Evolutionary conservation across 164 flowering plant species (phyloP).

Genomic region (Aristolochia contorta): DNA sequence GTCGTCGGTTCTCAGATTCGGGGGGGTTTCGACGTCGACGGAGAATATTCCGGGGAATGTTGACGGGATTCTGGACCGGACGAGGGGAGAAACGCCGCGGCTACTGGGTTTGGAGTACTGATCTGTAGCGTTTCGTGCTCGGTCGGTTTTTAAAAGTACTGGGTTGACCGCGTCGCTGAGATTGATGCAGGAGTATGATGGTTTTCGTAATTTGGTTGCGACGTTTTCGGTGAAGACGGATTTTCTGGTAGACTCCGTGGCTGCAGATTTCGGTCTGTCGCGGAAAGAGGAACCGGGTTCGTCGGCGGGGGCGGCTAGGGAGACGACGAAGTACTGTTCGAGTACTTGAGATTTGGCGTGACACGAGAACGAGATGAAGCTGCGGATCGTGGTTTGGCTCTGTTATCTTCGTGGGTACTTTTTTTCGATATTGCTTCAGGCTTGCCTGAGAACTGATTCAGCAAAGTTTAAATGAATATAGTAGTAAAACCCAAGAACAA

Average conservation of each 20-base stretch:
- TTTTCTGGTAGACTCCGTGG: background rate
- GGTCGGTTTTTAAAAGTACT: background rate
- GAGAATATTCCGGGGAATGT: conserved; percentile 19
- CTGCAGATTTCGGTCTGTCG: background rate
- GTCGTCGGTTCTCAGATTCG: conserved; percentile 20
- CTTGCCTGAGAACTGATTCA: conserved; percentile 23
- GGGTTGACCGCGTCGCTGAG: too few species aligned
- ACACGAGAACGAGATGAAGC: conserved; percentile 16
- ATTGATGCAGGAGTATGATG: too few species aligned
- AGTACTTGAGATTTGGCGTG: conserved; percentile 24
- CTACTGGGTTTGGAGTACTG: conserved; percentile 18
- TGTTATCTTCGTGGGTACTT: background rate
- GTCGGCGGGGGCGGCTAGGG: background rate
- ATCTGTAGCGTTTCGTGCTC: conserved; percentile 5
- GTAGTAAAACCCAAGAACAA: too few species aligned
- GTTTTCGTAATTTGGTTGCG: background rate
- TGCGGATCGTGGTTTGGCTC: conserved; percentile 20
- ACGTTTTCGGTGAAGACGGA: background rate
- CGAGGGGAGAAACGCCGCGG: conserved; percentile 31
- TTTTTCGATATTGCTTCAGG: conserved; percentile 15
- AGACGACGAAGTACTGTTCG: conserved; percentile 1
- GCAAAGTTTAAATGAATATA: too few species aligned
- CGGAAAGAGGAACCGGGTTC: too few species aligned
- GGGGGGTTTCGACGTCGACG: conserved; percentile 28
- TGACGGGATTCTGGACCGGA: conserved; percentile 25